Conservation (phyloP, 2,329 filamentous ascomycete species). For the Colletotrichum brevisporum region DNA sequence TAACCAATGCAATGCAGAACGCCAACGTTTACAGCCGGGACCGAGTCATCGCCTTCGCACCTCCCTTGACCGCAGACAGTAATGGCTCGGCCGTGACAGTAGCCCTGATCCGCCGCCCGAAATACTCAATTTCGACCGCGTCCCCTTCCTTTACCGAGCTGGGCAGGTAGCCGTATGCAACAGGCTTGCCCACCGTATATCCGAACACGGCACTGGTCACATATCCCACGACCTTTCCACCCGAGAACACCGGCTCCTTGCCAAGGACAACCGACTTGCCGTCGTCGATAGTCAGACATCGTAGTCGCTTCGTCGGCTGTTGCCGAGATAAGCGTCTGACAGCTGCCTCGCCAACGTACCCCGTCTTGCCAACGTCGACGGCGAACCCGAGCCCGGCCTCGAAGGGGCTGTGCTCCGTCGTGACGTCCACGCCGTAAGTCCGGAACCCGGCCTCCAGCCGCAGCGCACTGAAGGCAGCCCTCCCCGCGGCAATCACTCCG, state of each 20-base stretch:
- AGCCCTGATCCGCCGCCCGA: conserved; percentile 66
- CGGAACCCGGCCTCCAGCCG: conserved; percentile 73
- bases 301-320: conserved; percentile 52
- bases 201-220: conserved; percentile 74
- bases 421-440: conserved; percentile 71
- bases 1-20: background rate
- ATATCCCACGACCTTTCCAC: conserved; percentile 65
- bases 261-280: conserved; percentile 70
- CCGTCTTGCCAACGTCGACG: conserved; percentile 61
- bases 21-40: conserved; percentile 18
- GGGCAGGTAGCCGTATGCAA: conserved; percentile 72
- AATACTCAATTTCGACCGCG: conserved; percentile 73
- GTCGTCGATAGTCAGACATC: conserved; percentile 70
- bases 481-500: conserved; percentile 71
- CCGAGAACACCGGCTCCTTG: conserved; percentile 72
- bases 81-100: conserved; percentile 67
- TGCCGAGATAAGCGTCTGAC: conserved; percentile 56
- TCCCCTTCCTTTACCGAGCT: conserved; percentile 60
- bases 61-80: conserved; percentile 44
- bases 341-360: conserved; percentile 67
- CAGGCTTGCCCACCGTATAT: conserved; percentile 70
- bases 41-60: background rate
- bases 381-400: conserved; percentile 69
- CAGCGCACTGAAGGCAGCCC: conserved; percentile 70
- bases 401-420: conserved; percentile 71